Conservation (phyloP, 257 asterid species). For the Nicotiana noctiflora region DNA sequence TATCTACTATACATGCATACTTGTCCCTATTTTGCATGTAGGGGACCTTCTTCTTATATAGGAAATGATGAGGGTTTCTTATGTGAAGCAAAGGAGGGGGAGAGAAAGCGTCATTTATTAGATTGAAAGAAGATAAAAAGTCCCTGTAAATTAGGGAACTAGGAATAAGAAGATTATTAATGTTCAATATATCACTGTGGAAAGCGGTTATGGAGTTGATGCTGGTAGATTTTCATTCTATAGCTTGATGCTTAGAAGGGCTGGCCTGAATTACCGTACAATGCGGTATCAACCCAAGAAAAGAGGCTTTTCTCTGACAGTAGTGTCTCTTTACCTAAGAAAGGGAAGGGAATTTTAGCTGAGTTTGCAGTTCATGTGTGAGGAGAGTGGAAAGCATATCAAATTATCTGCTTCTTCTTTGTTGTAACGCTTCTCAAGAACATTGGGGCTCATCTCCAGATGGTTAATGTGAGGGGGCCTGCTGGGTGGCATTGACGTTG, state of each 20-base stretch:
- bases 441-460: not conserved
- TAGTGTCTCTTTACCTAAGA: not conserved
- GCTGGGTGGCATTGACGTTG: not conserved
- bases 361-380: not conserved
- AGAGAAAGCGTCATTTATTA: not conserved
- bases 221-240: not conserved
- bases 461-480: not conserved
- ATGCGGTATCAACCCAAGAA: not conserved
- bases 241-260: not conserved
- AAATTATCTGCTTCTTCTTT: not conserved
- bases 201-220: not conserved
- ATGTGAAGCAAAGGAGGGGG: not conserved
- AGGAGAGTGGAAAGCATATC: conserved; percentile 3
- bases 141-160: not conserved
- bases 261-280: not conserved
- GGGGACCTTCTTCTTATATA: not conserved
- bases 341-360: not conserved
- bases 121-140: not conserved
- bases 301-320: not conserved
- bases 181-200: not conserved
- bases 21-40: not conserved
- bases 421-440: not conserved
- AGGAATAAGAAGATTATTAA: not conserved
- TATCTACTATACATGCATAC: not conserved
- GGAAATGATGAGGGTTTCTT: not conserved